phyloP scores from a whole-genome alignment of 2,329 filamentous ascomycete genomes.

The Pseudocercospora musae region DNA sequence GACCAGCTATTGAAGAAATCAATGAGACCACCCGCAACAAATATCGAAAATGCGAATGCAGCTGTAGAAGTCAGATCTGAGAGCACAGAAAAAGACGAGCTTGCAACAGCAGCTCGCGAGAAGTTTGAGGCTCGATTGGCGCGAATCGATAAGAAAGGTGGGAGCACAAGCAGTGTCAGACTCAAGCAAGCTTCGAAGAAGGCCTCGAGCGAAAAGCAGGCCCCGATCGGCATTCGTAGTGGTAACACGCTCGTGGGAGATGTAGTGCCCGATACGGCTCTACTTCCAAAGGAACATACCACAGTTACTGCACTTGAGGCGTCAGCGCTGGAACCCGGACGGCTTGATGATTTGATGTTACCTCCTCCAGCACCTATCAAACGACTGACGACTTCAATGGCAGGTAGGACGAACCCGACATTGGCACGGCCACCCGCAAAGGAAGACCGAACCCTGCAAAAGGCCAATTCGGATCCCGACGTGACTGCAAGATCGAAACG shows the following conservation, averaged over 20 bases:
- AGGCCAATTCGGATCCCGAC: conserved; percentile 21
- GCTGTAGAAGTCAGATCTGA: not conserved
- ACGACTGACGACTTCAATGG: not conserved
- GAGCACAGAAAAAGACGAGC: not conserved
- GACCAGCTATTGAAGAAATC: conserved; percentile 28
- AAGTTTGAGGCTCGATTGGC: conserved; percentile 31
- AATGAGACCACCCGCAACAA: conserved; percentile 15
- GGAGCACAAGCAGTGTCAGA: conserved; percentile 17
- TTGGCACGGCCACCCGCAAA: conserved; percentile 2
- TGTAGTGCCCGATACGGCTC: conserved; percentile 1
- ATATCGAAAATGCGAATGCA: conserved; percentile 6
- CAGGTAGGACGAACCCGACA: not conserved
- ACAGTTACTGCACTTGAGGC: conserved; percentile 11
- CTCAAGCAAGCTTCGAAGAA: conserved; percentile 7
- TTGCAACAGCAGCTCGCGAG: conserved; percentile 22
- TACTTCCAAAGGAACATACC: not conserved
- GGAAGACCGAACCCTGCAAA: conserved; percentile 16
- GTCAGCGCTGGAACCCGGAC: conserved; percentile 16
- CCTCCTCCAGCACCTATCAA: conserved; percentile 13
- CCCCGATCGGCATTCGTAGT: conserved; percentile 1
- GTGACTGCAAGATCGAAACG: conserved; percentile 15
- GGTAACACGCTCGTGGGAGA: conserved; percentile 5
- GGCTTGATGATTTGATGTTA: conserved; percentile 22
- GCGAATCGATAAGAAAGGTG: conserved; percentile 28
- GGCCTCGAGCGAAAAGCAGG: not conserved